Conservation (phyloP, 257 asterid genomes). For the Rhazya stricta region DNA sequence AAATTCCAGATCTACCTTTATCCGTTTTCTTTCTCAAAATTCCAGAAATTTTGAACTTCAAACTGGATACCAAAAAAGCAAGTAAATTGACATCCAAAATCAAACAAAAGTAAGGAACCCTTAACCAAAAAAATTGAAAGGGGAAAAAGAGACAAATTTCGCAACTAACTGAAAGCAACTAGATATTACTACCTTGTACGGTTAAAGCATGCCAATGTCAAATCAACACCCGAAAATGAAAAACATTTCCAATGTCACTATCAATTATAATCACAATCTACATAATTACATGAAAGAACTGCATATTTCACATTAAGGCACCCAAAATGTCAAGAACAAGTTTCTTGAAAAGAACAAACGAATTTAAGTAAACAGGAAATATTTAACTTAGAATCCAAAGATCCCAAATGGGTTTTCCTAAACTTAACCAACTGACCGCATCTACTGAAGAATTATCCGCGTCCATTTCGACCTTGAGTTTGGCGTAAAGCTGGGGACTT, state of each 20-base stretch:
- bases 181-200: slow-evolving; percentile 5
- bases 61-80: neutral
- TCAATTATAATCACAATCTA: slow-evolving; percentile 1
- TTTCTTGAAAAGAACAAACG: neutral
- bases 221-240: neutral
- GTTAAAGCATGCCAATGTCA: neutral
- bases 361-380: neutral
- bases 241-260: slow-evolving; percentile 5
- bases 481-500: slow-evolving; percentile 76
- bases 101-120: neutral
- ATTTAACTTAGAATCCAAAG: neutral
- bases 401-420: neutral
- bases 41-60: neutral
- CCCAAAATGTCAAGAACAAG: neutral
- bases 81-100: neutral
- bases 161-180: neutral
- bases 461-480: slow-evolving; percentile 66
- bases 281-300: neutral
- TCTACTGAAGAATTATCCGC: slow-evolving; percentile 71
- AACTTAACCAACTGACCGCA: slow-evolving; percentile 58
- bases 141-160: neutral
- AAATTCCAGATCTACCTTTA: slow-evolving; percentile 9
- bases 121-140: neutral
- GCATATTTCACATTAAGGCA: neutral
- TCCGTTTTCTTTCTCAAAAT: neutral